A percentile compares a stretch with the other conserved stretches of the same genome.
phyloP scores from a whole-genome alignment of 2,329 filamentous ascomycete species.

The Stemphylium lycopersici region DNA sequence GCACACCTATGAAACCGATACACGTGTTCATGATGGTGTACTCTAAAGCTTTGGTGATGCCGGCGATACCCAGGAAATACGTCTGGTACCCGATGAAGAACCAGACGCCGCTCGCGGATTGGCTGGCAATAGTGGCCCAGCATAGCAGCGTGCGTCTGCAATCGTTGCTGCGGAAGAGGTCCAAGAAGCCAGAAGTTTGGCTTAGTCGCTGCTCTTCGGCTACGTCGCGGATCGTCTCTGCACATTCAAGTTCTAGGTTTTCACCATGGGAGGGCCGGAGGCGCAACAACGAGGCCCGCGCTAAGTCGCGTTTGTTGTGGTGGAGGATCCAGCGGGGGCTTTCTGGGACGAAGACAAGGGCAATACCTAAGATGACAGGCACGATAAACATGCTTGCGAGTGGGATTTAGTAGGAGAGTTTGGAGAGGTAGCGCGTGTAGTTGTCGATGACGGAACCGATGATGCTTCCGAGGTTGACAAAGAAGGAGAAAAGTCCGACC shows the following conservation, averaged over 20 bases:
- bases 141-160: slow-evolving; percentile 59
- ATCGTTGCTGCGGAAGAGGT: slow-evolving; percentile 58
- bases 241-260: slow-evolving; percentile 33
- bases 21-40: slow-evolving; percentile 59
- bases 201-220: slow-evolving; percentile 52
- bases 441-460: slow-evolving; percentile 51
- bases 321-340: slow-evolving; percentile 52
- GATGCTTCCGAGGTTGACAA: slow-evolving; percentile 57
- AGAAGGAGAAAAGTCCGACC: slow-evolving; percentile 55
- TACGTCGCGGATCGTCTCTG: slow-evolving; percentile 34
- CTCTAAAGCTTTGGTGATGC: slow-evolving; percentile 50
- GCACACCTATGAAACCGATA: slow-evolving; percentile 57
- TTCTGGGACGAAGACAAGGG: slow-evolving; percentile 35
- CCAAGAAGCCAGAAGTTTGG: slow-evolving; percentile 56
- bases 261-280: slow-evolving; percentile 28
- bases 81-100: slow-evolving; percentile 60
- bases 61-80: slow-evolving; percentile 48
- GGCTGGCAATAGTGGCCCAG: slow-evolving; percentile 56
- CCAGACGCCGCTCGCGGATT: slow-evolving; percentile 56
- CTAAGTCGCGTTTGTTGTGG: slow-evolving; percentile 21
- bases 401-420: slow-evolving; percentile 51
- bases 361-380: slow-evolving; percentile 54
- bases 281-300: slow-evolving; percentile 20
- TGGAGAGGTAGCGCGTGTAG: slow-evolving; percentile 30
- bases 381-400: slow-evolving; percentile 61